Evolutionary conservation across 495 filamentous ascomycete species (phyloP).

Genomic region (Jackrogersella multiformis): DNA sequence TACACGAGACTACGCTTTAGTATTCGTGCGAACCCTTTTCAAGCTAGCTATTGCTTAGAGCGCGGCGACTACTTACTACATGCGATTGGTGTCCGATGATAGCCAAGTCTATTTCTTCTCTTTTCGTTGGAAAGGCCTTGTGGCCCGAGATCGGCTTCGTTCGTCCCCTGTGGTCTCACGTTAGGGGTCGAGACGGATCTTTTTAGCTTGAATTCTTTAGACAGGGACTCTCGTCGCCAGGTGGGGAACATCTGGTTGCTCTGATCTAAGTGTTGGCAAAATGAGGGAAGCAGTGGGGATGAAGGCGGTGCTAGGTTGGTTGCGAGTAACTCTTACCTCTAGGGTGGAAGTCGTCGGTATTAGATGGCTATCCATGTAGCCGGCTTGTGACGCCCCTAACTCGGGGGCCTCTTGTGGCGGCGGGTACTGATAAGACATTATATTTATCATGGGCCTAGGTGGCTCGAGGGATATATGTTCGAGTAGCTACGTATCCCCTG

Average conservation of each 20-base stretch:
- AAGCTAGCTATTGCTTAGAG: conserved; percentile 28
- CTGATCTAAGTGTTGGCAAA: conserved; percentile 42
- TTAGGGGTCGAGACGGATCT: conserved; percentile 73
- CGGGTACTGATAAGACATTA: conserved; percentile 65
- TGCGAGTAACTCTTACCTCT: conserved; percentile 48
- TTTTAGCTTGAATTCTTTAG: conserved; percentile 61
- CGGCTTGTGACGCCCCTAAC: conserved; percentile 54
- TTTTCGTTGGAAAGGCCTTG: conserved; percentile 73
- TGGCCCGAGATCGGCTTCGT: conserved; percentile 42
- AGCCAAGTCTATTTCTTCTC: conserved; percentile 94
- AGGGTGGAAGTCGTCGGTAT: conserved; percentile 52
- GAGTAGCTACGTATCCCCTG: conserved; percentile 46
- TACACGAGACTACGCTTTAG: conserved; percentile 49
- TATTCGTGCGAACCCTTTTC: conserved; percentile 20
- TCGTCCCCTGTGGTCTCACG: conserved; percentile 62
- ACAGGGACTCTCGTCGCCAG: conserved; percentile 51
- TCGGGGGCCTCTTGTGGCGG: conserved; percentile 56
- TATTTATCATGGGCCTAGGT: conserved; percentile 55
- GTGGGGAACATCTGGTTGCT: conserved; percentile 46
- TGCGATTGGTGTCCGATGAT: conserved; percentile 95
- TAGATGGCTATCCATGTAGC: conserved; percentile 53
- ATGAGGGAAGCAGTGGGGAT: conserved; percentile 36
- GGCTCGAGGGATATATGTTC: conserved; percentile 46
- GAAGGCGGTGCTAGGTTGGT: conserved; percentile 37
- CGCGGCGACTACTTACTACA: conserved; percentile 77